Conservation (phyloP, 2,329 filamentous ascomycete genomes). For the Acarospora socialis region DNA sequence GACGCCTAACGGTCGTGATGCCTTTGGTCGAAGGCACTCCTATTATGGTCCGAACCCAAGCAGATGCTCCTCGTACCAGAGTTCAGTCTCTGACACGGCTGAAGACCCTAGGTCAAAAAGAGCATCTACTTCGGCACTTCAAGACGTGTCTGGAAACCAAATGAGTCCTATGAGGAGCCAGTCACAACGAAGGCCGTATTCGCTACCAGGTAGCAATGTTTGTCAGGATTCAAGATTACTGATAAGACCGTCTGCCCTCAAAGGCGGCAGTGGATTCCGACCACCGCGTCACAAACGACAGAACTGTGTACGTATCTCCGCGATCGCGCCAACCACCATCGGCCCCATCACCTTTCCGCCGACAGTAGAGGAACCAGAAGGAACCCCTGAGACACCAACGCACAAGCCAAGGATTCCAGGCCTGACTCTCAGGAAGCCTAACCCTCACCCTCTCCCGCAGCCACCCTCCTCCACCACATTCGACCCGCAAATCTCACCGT, state of each 20-base stretch:
- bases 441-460: neutral
- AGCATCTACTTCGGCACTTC: constrained; percentile 10
- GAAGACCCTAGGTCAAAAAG: constrained; percentile 9
- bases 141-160: constrained; percentile 2
- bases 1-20: too few species aligned
- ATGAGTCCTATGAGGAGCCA: constrained; percentile 4
- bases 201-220: too few species aligned
- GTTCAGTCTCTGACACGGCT: constrained; percentile 12
- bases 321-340: constrained; percentile 20
- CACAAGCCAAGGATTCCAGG: constrained; percentile 14
- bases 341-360: constrained; percentile 21
- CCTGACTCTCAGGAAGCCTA: constrained; percentile 11
- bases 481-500: constrained; percentile 1
- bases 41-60: too few species aligned
- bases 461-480: constrained; percentile 7
- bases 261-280: constrained; percentile 4
- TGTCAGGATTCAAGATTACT: too few species aligned
- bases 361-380: constrained; percentile 24
- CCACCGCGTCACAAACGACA: constrained; percentile 27
- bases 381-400: constrained; percentile 19
- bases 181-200: too few species aligned
- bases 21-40: too few species aligned
- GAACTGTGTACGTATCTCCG: constrained; percentile 30
- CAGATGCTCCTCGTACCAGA: neutral
- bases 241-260: constrained; percentile 6